Evolutionary conservation across 768 basidiomycete genomes (phyloP).

Genomic region (Trichaptum fuscoviolaceum): DNA sequence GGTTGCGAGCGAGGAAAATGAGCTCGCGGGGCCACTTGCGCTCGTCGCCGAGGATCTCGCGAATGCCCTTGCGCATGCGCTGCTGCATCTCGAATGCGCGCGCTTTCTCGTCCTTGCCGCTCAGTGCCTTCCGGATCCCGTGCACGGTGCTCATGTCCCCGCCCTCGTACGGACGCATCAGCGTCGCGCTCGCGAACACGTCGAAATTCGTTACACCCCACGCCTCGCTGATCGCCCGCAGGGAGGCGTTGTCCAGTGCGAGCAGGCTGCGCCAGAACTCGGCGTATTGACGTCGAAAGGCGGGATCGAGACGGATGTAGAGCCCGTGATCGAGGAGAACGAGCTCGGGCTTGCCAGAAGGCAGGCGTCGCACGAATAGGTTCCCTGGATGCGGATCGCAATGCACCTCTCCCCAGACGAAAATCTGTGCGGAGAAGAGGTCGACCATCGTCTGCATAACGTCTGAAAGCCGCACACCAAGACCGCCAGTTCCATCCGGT

Average conservation of each 20-base stretch:
- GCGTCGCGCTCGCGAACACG: slow-evolving; percentile 65
- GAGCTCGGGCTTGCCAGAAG: slow-evolving; percentile 47
- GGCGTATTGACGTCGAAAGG: slow-evolving; percentile 74
- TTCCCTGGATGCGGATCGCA: slow-evolving; percentile 71
- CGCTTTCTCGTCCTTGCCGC: neutral
- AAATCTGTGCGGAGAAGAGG: slow-evolving; percentile 85
- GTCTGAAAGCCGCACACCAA: slow-evolving; percentile 21
- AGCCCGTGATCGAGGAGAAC: slow-evolving; percentile 92
- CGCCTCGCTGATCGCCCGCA: slow-evolving; percentile 43
- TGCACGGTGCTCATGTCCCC: neutral
- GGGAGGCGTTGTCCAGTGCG: slow-evolving; percentile 46
- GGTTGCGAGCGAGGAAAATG: slow-evolving; percentile 71
- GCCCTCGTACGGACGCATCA: slow-evolving; percentile 46
- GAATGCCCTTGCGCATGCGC: neutral
- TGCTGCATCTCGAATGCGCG: slow-evolving; percentile 1
- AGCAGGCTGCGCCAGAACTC: slow-evolving; percentile 67
- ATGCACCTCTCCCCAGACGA: slow-evolving; percentile 87
- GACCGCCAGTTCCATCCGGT: slow-evolving; percentile 1
- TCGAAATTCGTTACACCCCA: slow-evolving; percentile 75
- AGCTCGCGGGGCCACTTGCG: slow-evolving; percentile 50
- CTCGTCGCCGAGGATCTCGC: slow-evolving; percentile 5
- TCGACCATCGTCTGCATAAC: slow-evolving; percentile 87
- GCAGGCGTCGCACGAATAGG: slow-evolving; percentile 63
- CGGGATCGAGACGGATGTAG: slow-evolving; percentile 66
- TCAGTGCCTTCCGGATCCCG: neutral